These are phyloP conservation scores for Metarhizium brunneum DNA, from an alignment of 2,329 filamentous ascomycete genomes.

Conservation along the genomic window DNA sequence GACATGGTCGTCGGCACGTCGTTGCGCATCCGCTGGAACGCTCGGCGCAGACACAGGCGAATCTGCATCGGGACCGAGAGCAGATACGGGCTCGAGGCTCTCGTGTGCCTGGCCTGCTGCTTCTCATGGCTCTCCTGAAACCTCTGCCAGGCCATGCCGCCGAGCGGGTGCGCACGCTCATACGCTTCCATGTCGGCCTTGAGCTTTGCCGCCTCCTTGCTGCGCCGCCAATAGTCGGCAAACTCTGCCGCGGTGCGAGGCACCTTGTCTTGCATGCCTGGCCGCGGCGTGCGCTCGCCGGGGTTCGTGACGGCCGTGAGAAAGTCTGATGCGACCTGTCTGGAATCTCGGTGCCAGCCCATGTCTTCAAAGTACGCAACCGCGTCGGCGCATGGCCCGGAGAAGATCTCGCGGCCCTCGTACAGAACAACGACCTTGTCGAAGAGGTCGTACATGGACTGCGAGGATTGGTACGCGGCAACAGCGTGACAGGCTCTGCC, in stretches of 20 bases:
- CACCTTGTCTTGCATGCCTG: too few species aligned
- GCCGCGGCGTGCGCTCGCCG: too few species aligned
- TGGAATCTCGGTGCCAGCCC: too few species aligned
- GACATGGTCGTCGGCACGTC: background rate
- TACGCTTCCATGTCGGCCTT: background rate
- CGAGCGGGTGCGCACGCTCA: background rate
- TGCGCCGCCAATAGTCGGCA: background rate
- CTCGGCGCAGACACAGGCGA: background rate
- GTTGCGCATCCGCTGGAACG: background rate
- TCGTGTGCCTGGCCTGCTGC: too few species aligned
- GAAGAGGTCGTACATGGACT: constrained; percentile 34
- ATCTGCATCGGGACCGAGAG: background rate
- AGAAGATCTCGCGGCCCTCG: constrained; percentile 59
- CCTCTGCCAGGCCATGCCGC: too few species aligned
- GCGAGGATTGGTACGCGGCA: constrained; percentile 10
- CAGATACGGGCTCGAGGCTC: too few species aligned
- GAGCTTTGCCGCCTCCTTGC: background rate
- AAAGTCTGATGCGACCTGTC: too few species aligned
- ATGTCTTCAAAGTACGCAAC: too few species aligned
- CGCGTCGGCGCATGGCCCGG: constrained; percentile 44
- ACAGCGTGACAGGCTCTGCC: constrained; percentile 23
- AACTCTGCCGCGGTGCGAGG: background rate
- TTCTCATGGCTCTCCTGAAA: too few species aligned
- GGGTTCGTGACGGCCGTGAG: too few species aligned
- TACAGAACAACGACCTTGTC: constrained; percentile 56